Evolutionary conservation across 345 rosid species (phyloP), one percentile per base, ranked within the genome.

Genomic region (Hibiscus trionum): DNA sequence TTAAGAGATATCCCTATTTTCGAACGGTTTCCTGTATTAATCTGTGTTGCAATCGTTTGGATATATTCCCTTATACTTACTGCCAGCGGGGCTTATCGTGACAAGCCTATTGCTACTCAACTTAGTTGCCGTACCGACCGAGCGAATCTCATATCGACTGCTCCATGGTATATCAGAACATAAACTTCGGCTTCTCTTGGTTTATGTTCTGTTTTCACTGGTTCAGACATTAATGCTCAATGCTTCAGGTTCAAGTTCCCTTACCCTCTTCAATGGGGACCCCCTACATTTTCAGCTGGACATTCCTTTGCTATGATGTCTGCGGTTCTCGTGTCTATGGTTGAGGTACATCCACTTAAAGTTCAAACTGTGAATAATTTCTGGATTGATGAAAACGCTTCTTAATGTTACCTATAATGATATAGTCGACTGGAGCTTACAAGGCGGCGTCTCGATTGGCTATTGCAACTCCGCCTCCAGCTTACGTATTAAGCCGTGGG

Each of bases 401-500:
- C 99, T 44, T 27, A 27, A 57, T 53, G 39, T 68, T 66, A 44
- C 63, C 57, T 62, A 17, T 66, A 11, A 61, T 73, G 78, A 67
- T 73, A 16, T 81, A 95, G 98, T 95, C 99, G 50, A 90, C 99
- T 26, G 98, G 91, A 70, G 97, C 98, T 63, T 95, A 87, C 85
- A 87, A 87, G 81, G 99, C 98, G 37, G 99, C 99, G 65, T 88
- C 99, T 57, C 88, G 98, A 17, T 81, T 95, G 77, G 97, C 98
- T 33, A 93, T 91, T 74, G 99, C 99, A 75, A 95, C 99, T 11
- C 98, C 99, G 0, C 99, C 98, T 78, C 97, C 97, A 21, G 99
- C 99, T 55, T 91, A 89, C 73, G 91, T 95, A 26, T 75, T 92
- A 80, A 92, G 98, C 77, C 90, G 96, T 33, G 98, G 99, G 24